These are phyloP conservation scores for Gossypium gossypioides DNA, from an alignment of 441 rosid genomes.

Conservation along the genomic window DNA sequence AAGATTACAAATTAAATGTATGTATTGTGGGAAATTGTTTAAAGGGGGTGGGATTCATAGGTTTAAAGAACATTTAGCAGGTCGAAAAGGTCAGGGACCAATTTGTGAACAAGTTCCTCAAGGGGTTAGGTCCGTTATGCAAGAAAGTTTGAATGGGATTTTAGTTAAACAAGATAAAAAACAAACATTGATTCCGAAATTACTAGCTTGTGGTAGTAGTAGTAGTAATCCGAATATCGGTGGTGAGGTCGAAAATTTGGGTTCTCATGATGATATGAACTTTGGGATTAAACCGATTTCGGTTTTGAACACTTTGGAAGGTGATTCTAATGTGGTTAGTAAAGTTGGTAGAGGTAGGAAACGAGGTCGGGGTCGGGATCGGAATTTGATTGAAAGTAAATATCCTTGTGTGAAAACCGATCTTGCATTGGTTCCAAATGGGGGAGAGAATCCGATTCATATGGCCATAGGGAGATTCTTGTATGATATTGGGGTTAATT, in stretches of 20 bases:
- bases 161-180: conserved; percentile 48
- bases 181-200: conserved; percentile 23
- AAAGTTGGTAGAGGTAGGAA: conserved; percentile 35
- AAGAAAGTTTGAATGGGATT: conserved; percentile 50
- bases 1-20: conserved; percentile 59
- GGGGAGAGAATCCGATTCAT: conserved; percentile 29
- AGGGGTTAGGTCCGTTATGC: conserved; percentile 50
- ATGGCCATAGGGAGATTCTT: conserved; percentile 58
- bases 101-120: conserved; percentile 62
- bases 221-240: not conserved
- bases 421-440: conserved; percentile 20
- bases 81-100: conserved; percentile 71
- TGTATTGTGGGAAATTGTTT: conserved; percentile 65
- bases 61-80: conserved; percentile 91
- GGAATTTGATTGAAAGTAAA: conserved; percentile 7
- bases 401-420: not conserved
- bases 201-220: not conserved
- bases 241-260: conserved; percentile 23
- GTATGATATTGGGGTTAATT: conserved; percentile 64
- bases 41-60: conserved; percentile 96
- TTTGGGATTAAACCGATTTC: conserved; percentile 18
- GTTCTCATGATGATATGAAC: conserved; percentile 26
- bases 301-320: conserved; percentile 20
- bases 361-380: conserved; percentile 33
- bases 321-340: conserved; percentile 24